Conservation (phyloP, 2,329 filamentous ascomycete species). For the Penicillium sp. region DNA sequence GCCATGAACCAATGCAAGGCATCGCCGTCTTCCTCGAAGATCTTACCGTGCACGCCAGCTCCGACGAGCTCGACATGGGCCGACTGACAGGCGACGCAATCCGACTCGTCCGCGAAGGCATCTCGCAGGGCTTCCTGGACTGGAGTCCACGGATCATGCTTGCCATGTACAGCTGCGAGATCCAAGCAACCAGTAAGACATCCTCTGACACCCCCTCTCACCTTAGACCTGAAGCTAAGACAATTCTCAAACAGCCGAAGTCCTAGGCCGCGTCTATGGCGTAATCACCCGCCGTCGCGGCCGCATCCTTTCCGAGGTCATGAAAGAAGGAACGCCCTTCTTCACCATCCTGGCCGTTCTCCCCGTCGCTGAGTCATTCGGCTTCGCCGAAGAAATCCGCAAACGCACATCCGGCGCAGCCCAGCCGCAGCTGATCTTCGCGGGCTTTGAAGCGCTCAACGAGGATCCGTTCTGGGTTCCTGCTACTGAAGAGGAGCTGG, state of each 20-base stretch:
- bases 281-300: constrained; percentile 94
- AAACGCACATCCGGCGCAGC: constrained; percentile 89
- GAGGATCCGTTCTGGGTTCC: constrained; percentile 98
- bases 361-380: constrained; percentile 91
- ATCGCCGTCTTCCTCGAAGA: constrained; percentile 87
- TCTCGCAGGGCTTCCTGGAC: constrained; percentile 81
- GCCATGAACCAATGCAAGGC: constrained; percentile 87
- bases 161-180: constrained; percentile 97
- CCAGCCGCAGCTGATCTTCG: constrained; percentile 86
- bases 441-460: constrained; percentile 86
- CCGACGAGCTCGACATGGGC: constrained; percentile 57
- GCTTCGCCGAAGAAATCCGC: constrained; percentile 92
- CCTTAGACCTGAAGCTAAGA: constrained; percentile 17
- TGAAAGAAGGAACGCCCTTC: constrained; percentile 94
- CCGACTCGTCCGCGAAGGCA: constrained; percentile 77
- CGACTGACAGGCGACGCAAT: constrained; percentile 90
- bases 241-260: constrained; percentile 58
- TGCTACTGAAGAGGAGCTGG: constrained; percentile 90
- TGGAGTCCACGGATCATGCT: constrained; percentile 94
- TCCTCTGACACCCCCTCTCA: background rate
- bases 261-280: constrained; percentile 89
- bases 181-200: constrained; percentile 77
- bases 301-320: constrained; percentile 78
- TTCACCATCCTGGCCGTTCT: constrained; percentile 87
- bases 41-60: constrained; percentile 54